These are phyloP conservation scores for Chaetomiaceae sp. DNA, from an alignment of 2,329 filamentous ascomycete species.

Conservation along the genomic window DNA sequence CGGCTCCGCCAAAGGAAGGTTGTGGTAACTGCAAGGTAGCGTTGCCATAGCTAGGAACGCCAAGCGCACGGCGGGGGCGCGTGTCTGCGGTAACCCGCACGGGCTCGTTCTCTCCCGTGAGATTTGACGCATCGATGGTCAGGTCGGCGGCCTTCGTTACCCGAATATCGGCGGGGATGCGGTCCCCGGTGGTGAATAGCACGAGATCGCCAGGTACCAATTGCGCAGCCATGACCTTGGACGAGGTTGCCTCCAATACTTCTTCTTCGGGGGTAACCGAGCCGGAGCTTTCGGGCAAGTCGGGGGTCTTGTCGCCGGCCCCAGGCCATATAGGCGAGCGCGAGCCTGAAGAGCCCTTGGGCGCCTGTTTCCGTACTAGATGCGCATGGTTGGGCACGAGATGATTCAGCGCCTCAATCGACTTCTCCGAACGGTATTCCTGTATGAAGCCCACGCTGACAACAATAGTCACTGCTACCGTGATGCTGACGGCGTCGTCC, in stretches of 20 bases:
- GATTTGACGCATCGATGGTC: slow-evolving; percentile 91
- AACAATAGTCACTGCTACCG: slow-evolving; percentile 93
- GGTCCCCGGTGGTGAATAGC: slow-evolving; percentile 90
- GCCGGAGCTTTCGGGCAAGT: slow-evolving; percentile 46
- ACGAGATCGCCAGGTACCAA: slow-evolving; percentile 91
- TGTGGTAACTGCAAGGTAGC: slow-evolving; percentile 32
- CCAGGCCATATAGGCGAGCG: slow-evolving; percentile 48
- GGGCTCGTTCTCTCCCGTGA: slow-evolving; percentile 95
- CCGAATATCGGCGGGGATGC: slow-evolving; percentile 91
- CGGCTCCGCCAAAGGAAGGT: slow-evolving; percentile 34
- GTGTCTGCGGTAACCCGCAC: slow-evolving; percentile 72
- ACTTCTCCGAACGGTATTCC: slow-evolving; percentile 96
- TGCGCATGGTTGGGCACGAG: slow-evolving; percentile 94
- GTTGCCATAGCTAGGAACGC: slow-evolving; percentile 25
- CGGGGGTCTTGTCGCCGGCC: slow-evolving; percentile 39
- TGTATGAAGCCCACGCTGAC: slow-evolving; percentile 95
- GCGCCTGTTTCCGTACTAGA: slow-evolving; percentile 64
- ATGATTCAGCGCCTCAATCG: slow-evolving; percentile 88
- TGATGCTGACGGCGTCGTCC: slow-evolving; percentile 93
- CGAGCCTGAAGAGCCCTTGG: slow-evolving; percentile 31
- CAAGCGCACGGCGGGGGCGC: slow-evolving; percentile 32
- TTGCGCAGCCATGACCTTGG: slow-evolving; percentile 79
- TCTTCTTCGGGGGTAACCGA: slow-evolving; percentile 58
- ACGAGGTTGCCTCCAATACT: slow-evolving; percentile 66
- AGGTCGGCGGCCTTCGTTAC: slow-evolving; percentile 88